phyloP scores from a whole-genome alignment of 257 asterid genomes.

The Nicotiana sylvestris region DNA sequence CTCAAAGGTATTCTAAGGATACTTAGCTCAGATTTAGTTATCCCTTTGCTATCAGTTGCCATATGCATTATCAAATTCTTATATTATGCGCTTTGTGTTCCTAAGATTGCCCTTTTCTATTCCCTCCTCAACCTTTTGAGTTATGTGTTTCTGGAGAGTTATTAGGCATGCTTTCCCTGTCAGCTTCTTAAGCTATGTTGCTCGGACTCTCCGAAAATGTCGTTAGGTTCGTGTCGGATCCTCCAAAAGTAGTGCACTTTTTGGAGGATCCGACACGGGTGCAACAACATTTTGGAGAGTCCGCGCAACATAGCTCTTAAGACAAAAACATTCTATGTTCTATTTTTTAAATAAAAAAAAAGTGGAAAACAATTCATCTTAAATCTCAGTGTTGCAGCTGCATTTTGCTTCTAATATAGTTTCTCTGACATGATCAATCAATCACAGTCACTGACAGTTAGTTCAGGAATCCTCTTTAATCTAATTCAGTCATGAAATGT shows the following conservation, averaged over 20 bases:
- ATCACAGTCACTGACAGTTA: background rate
- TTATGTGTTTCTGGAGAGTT: background rate
- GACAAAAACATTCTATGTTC: background rate
- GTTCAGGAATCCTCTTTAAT: background rate
- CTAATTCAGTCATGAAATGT: background rate
- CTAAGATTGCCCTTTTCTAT: background rate
- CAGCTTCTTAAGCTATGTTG: background rate
- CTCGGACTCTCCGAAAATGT: too few species aligned
- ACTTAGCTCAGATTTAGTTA: background rate
- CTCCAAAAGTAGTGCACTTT: too few species aligned
- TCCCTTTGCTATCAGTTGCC: background rate
- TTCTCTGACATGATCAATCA: background rate
- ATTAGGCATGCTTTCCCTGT: background rate
- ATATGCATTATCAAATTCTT: background rate
- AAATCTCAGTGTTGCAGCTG: background rate
- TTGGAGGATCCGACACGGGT: too few species aligned
- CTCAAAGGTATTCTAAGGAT: constrained; percentile 41
- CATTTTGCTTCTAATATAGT: background rate
- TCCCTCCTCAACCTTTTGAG: background rate
- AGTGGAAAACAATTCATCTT: background rate
- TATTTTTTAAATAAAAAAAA: too few species aligned
- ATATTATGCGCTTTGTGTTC: too few species aligned
- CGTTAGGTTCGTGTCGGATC: too few species aligned
- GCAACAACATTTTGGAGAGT: too few species aligned
- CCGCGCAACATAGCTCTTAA: background rate